Conservation (phyloP, 331 rosid genomes). For the Malus hybrid region DNA sequence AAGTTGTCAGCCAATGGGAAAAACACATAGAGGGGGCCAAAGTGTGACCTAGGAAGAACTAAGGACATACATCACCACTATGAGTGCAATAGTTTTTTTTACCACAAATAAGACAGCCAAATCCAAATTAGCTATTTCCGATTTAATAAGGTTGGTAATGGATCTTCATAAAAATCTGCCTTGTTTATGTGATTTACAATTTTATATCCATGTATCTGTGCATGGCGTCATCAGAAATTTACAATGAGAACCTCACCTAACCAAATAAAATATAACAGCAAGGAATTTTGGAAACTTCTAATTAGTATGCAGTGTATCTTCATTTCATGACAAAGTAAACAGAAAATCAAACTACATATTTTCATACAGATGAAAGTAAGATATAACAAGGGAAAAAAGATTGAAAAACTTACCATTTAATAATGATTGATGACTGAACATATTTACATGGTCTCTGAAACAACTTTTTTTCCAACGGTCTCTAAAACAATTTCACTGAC, state of each 20-base stretch:
- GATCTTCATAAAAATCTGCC: neutral
- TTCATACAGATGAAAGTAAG: neutral
- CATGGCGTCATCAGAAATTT: neutral
- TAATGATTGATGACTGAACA: constrained; percentile 6
- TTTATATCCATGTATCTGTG: neutral
- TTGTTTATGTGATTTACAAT: neutral
- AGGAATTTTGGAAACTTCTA: neutral
- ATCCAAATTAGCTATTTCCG: neutral
- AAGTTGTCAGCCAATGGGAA: neutral
- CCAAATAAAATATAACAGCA: neutral
- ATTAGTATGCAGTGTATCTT: neutral
- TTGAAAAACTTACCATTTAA: constrained; percentile 30
- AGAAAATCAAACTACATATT: neutral
- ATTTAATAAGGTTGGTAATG: neutral
- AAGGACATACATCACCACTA: neutral
- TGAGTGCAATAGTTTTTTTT: neutral
- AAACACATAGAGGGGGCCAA: neutral
- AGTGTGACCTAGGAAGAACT: neutral
- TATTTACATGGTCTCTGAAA: constrained; percentile 29
- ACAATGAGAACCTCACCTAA: neutral
- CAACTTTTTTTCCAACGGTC: constrained; percentile 27
- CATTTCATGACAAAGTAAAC: neutral
- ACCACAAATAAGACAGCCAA: neutral
- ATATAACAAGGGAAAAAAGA: constrained; percentile 4
- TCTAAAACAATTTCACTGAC: constrained; percentile 47